phyloP scores from a whole-genome alignment of 371 early-diverging fungal genomes.

The Catenaria anguillulae region DNA sequence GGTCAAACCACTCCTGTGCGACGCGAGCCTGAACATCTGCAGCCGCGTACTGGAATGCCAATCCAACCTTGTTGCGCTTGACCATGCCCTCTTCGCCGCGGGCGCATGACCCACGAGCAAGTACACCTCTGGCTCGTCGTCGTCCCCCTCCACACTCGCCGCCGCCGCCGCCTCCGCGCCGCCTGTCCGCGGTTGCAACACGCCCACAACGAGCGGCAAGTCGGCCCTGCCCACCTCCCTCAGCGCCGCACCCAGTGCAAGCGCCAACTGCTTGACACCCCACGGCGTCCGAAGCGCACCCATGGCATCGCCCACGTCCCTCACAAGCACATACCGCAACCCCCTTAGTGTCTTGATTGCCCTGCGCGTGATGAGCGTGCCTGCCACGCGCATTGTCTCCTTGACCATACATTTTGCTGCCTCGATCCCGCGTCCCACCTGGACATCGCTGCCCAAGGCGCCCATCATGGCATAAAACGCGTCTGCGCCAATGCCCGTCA shows the following conservation, averaged over 20 bases:
- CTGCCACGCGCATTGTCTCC: neutral
- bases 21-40: neutral
- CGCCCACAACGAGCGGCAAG: neutral
- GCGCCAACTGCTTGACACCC: neutral
- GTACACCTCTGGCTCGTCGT: neutral
- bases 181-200: neutral
- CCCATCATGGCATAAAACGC: neutral
- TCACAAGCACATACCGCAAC: neutral
- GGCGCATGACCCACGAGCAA: neutral
- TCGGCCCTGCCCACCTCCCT: neutral
- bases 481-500: too few relatives aligned
- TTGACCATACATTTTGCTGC: neutral
- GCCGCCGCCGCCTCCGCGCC: too few relatives aligned
- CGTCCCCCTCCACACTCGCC: too few relatives aligned
- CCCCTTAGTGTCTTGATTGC: neutral
- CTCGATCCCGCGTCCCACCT: neutral
- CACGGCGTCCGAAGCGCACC: neutral
- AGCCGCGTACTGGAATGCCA: neutral
- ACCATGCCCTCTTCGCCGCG: neutral
- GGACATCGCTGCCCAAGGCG: neutral
- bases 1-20: neutral
- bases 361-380: neutral
- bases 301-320: neutral
- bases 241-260: neutral
- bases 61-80: neutral